Evolutionary conservation across 345 rosid genomes (phyloP), one percentile per base, ranked within the genome.

Genomic region (Camelina laxa): DNA sequence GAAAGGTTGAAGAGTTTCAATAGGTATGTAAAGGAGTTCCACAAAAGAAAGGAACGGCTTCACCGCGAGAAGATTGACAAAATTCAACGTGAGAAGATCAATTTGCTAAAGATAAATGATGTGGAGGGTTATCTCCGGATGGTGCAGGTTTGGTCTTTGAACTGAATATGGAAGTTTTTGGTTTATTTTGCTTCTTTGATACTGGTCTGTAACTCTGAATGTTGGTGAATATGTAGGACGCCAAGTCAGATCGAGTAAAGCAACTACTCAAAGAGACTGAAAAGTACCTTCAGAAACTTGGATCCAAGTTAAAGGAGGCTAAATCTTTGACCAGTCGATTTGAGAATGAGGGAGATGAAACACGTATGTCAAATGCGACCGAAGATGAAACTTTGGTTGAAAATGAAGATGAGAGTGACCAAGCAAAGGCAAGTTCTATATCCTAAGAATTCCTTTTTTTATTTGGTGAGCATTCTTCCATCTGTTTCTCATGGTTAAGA

Each of bases 91-190:
- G 98, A 93, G 87, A 93, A 93, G 84, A 91, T 93, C 70, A 93
- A 91, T 82, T 76, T 93, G 68, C 84, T 93, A 65, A 93, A 93
- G 85, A 90, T 93, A 65, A 93, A 90, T 85, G 98, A 93, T 76
- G 97, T 93, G 61, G 98, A 93, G 86, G 98, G 98, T 56, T 93
- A 93, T 84, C 82, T 93, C 74, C 89, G 98, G 67, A 90, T 93
- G 93, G 97, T 93, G 70, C 88, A 93, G 97, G 98, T 89, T 78
- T 74, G 90, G 38, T 49, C 67, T 70, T 60, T 75, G 60, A 48
- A 20, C 73, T 65, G 55, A 62, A 7, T 64, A 53, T 64, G 38
- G 64, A 42, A 44, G 60, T 67, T 24, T 54, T 50, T 14, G 15
- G 50, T 33, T n/a, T 58, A 45, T 63, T 51, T 49, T 70, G 38